Percentiles rank a stretch among this genome's conserved stretches.
Evolutionary conservation across 1,139 yeast species (phyloP).

Genomic region (Oligophagozyma castellii): DNA sequence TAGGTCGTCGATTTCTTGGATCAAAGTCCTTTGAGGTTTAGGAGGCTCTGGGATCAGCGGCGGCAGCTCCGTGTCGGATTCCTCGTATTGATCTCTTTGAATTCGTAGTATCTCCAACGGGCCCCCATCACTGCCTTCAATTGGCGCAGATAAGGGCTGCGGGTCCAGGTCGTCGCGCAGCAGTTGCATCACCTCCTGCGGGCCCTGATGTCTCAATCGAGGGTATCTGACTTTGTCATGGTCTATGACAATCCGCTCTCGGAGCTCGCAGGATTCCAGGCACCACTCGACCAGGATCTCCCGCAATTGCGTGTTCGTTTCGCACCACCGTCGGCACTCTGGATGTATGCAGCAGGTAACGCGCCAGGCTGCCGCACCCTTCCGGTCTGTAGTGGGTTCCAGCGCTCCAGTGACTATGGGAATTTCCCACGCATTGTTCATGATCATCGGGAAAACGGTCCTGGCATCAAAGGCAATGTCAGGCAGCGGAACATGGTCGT

Average conservation of each 20-base stretch:
- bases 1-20: constrained; percentile 3
- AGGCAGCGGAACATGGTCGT: constrained; percentile 49
- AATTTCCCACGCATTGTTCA: constrained; percentile 70
- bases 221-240: constrained; percentile 35
- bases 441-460: constrained; percentile 48
- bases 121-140: no score
- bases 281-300: constrained; percentile 33
- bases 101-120: no score
- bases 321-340: constrained; percentile 48
- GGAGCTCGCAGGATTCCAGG: constrained; percentile 51
- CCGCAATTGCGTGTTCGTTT: constrained; percentile 31
- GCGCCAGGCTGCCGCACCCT: constrained; percentile 49
- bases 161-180: no score
- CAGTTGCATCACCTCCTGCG: no score
- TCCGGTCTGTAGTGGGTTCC: constrained; percentile 46
- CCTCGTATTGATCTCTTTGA: no score
- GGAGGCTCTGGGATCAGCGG: constrained; percentile 16
- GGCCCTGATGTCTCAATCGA: no score
- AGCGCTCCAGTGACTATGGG: constrained; percentile 58
- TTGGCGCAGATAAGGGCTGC: no score
- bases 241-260: constrained; percentile 31
- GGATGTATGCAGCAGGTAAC: constrained; percentile 66
- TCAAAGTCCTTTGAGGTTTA: not conserved
- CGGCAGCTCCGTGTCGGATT: constrained; percentile 8
- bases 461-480: constrained; percentile 39